Evolutionary conservation across 2,329 filamentous ascomycete genomes (phyloP), one percentile per base, ranked within the genome.

Genomic region (Xylariaceae sp.): DNA sequence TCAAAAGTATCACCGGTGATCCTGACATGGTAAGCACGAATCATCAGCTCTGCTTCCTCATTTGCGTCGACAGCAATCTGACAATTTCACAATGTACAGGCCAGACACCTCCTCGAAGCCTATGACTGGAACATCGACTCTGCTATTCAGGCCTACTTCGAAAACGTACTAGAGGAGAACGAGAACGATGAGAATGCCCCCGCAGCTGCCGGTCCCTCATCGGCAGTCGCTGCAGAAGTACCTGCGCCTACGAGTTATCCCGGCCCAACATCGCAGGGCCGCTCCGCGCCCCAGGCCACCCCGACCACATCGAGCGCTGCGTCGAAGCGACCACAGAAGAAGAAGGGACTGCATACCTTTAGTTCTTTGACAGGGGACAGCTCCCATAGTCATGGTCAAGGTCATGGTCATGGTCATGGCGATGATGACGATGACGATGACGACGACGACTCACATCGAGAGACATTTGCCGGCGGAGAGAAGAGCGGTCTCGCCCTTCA

Each of bases 381-480:
- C 47, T 68, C 63, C 12, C 67, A 77, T 33, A 69, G 75, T 34
- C 68, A 81, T 37, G 71, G 73, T 18, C 69, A 76, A n/a, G 74
- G 78, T 36, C 74, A 82, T n/a, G 68, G 73, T 6, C 66, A 72
- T 3, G 35, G 28, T 9, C 67, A 73, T 2, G 66, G 73, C 18
- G 69, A 76, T 13, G 74, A 78, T 36, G 74, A 82, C n/a, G 68
- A 73, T 6, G 66, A 72, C 3, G 35, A 31, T 9, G 67, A 73
- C 3, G 66, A 73, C 2, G 70, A 81, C 2, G 75, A 81, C 18
- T 69, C 76, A 24, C 73, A 78, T 5, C 68, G 79, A 45, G 85
- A 92, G 55, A 67, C 89, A 47, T 92, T 89, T 61, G 83, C 87
- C 14, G 87, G 87, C 36, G 87, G 87, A 23, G 87, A 90, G 65